Base-by-base conservation (phyloP, 805 yeast genomes). In the Brettanomyces sp. region DNA sequence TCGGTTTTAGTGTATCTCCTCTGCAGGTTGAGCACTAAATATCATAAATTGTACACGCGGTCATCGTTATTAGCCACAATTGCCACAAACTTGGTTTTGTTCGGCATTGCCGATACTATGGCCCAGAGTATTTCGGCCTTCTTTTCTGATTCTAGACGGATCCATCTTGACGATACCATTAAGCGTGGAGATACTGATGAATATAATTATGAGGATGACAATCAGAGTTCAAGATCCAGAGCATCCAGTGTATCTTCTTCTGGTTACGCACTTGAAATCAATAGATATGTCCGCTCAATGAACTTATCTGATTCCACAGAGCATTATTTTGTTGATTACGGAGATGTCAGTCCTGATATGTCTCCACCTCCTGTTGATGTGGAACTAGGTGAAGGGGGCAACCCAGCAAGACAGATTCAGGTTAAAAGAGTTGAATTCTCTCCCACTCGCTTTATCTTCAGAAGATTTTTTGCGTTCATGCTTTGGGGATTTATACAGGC, bases 101-200 rank as follows among this genome's bases (percentile, higher is more conserved):
- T 80, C 60, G 96, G 96, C 0, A 79, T 88, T n/a, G 89, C 97
- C 0, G 98, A 91, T 60, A 78, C 90, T 0, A 59, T 90, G 50
- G 98, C 98, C 0, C 98, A 91, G 62, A 73, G 84, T 3, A 68
- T 88, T 4, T 57, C 76, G 3, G 60, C 65, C 1, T 58, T 52
- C 40, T 46, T 48, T 24, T 50, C 52, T 36, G 44, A 46, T 7
- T 28, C 32, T 6, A 9, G 32, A 9, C 37, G 37, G 13, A n/a
- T 18, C 37, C 14, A 35, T 12, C 37, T n/a, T n/a, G 14, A n/a
- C 13, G 22, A 35, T 35, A n/a, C 7, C 13, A 35, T 35, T 35
- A 35, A n/a, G 8, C 14, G 13, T 12, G 22, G 22, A 8, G 7
- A 8, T n/a, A n/a, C 14, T 35, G 13, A 8, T 35, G 22, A 8